Evolutionary conservation across 768 basidiomycete species (phyloP).

Genomic region (Suillus brevipes): DNA sequence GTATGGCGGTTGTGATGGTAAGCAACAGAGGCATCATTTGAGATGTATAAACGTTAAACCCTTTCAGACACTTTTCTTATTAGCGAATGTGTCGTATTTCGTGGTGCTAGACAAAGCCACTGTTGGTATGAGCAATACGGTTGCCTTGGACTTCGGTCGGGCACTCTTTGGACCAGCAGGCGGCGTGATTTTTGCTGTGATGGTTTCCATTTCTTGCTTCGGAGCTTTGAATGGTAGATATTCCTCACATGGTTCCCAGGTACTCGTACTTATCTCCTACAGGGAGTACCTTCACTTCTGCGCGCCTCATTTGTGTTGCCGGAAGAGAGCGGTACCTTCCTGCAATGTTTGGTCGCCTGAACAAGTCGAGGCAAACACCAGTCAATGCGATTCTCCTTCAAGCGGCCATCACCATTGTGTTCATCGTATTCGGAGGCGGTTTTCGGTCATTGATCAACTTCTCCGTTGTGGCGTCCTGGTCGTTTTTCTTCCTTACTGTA

Average conservation of each 20-base stretch:
- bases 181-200: slow-evolving; percentile 80
- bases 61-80: slow-evolving; percentile 67
- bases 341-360: slow-evolving; percentile 74
- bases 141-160: slow-evolving; percentile 90
- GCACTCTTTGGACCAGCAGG: slow-evolving; percentile 85
- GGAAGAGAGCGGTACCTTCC: slow-evolving; percentile 89
- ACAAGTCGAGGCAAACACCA: slow-evolving; percentile 77
- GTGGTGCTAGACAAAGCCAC: slow-evolving; percentile 82
- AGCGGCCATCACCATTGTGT: slow-evolving; percentile 67
- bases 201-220: slow-evolving; percentile 94
- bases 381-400: slow-evolving; percentile 86
- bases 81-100: slow-evolving; percentile 89
- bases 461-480: slow-evolving; percentile 84
- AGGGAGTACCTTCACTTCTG: slow-evolving; percentile 74
- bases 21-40: slow-evolving; percentile 22
- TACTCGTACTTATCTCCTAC: slow-evolving; percentile 13
- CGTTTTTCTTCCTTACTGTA: slow-evolving; percentile 85
- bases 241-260: neutral
- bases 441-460: slow-evolving; percentile 90
- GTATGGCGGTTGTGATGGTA: slow-evolving; percentile 82
- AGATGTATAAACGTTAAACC: slow-evolving; percentile 10
- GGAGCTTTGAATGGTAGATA: slow-evolving; percentile 84
- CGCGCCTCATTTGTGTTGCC: slow-evolving; percentile 87
- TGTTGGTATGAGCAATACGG: slow-evolving; percentile 80
- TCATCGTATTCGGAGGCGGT: slow-evolving; percentile 85